Evolutionary conservation across 768 basidiomycete genomes (phyloP).

Genomic region (Mycena kentingensis): DNA sequence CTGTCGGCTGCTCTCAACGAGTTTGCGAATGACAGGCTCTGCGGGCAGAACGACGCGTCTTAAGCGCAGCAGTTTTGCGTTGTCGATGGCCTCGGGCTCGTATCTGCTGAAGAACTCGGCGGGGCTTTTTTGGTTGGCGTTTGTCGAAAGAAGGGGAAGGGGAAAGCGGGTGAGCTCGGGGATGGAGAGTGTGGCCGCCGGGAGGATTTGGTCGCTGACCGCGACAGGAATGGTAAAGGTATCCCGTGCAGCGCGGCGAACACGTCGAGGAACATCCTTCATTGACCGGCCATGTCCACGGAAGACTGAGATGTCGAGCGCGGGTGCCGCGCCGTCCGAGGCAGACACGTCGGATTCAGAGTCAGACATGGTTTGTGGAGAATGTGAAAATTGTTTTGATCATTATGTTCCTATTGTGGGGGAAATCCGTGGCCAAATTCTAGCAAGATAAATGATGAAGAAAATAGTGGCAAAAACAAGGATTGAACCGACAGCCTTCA

Average conservation of each 20-base stretch:
- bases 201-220: neutral
- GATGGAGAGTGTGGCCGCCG: neutral
- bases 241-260: neutral
- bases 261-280: neutral
- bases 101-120: conserved; percentile 10
- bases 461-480: no score
- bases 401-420: no score
- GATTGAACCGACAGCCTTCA: no score
- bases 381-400: no score
- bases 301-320: no score
- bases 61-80: neutral
- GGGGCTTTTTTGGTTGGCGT: neutral
- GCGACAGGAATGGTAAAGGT: neutral
- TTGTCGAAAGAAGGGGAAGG: neutral
- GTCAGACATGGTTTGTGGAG: no score
- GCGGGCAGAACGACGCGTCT: conserved; percentile 5
- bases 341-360: no score
- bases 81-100: neutral
- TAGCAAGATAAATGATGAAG: no score
- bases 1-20: neutral
- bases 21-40: neutral
- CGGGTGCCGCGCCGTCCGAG: no score
- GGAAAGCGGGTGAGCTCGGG: conserved; percentile 6
- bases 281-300: no score
- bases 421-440: no score